Conservation (phyloP, 169 alveolate genomes). For the Eimeria tenella region DNA sequence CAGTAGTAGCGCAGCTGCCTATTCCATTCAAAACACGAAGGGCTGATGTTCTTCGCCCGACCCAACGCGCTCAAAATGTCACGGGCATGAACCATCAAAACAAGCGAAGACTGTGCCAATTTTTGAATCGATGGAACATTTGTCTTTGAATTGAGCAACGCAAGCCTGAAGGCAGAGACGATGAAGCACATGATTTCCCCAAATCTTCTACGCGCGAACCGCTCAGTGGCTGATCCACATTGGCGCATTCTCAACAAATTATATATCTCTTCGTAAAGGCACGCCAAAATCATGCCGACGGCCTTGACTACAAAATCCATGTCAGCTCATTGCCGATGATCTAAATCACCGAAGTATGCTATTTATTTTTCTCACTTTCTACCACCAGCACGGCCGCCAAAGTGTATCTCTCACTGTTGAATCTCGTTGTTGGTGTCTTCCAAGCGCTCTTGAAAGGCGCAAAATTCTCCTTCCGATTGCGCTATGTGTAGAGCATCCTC, state of each 20-base stretch:
- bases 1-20: conserved; percentile 95
- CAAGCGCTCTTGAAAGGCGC: conserved; percentile 22
- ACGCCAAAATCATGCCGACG: too few relatives aligned
- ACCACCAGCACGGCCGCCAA: background rate
- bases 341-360: background rate
- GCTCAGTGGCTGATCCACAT: too few relatives aligned
- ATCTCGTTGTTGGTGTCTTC: conserved; percentile 41
- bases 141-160: conserved; percentile 88
- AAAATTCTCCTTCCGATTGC: background rate
- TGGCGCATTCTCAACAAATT: too few relatives aligned
- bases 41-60: conserved; percentile 77
- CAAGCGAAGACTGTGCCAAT: conserved; percentile 85
- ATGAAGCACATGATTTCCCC: conserved; percentile 79
- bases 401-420: conserved; percentile 15
- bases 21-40: conserved; percentile 96
- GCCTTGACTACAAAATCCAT: background rate
- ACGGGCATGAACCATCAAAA: conserved; percentile 85
- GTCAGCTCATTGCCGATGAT: background rate
- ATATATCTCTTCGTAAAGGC: too few relatives aligned
- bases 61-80: conserved; percentile 87
- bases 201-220: too few relatives aligned
- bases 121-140: conserved; percentile 89
- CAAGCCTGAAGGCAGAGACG: conserved; percentile 96
- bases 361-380: background rate
- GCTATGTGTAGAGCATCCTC: conserved; percentile 47